These are phyloP conservation scores for Cubamyces sp. DNA, from an alignment of 768 basidiomycete species.

Conservation along the genomic window DNA sequence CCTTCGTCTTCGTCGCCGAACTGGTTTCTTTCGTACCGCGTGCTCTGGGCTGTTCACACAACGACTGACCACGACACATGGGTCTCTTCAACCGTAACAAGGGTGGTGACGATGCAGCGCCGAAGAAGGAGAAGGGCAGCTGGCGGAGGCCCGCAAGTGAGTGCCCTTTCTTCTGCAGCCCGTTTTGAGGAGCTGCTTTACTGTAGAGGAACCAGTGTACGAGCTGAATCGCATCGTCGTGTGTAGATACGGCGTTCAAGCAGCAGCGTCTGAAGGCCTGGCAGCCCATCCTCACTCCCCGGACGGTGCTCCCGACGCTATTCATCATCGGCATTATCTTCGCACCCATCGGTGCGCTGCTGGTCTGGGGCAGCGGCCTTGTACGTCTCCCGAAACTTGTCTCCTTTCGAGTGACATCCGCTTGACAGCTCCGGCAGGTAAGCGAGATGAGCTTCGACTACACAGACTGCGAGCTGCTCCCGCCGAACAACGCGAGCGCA, in stretches of 20 bases:
- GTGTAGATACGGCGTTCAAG: constrained; percentile 94
- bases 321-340: constrained; percentile 95
- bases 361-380: constrained; percentile 86
- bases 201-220: neutral
- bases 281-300: constrained; percentile 99
- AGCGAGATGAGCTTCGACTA: constrained; percentile 96
- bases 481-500: constrained; percentile 40
- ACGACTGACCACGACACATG: neutral
- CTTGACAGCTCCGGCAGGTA: constrained; percentile 53
- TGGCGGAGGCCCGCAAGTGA: constrained; percentile 86
- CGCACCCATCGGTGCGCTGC: constrained; percentile 92
- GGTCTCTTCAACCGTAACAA: constrained; percentile 36
- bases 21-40: constrained; percentile 3
- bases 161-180: constrained; percentile 35
- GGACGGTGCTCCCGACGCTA: constrained; percentile 94
- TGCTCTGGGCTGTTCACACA: neutral
- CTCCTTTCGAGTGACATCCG: neutral
- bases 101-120: constrained; percentile 31
- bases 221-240: neutral
- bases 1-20: neutral
- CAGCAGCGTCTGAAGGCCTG: constrained; percentile 99
- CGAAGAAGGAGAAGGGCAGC: constrained; percentile 81
- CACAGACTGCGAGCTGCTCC: constrained; percentile 80
- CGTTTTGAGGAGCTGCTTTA: neutral
- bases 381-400: constrained; percentile 38